phyloP scores from a whole-genome alignment of 129 eudicot species.

The Scalesia atractyloides region DNA sequence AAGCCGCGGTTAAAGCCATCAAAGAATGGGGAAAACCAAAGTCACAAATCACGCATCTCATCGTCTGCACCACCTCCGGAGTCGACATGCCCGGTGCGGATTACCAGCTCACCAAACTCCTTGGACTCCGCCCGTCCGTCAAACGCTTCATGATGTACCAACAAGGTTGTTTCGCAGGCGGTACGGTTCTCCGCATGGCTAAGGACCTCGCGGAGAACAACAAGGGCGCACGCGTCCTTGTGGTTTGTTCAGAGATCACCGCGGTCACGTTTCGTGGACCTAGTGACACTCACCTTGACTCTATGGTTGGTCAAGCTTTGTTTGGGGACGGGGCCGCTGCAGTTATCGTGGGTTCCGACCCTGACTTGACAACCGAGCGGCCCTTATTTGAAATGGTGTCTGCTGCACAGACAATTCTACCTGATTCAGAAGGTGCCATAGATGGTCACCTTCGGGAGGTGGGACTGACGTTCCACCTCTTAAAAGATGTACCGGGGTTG shows the following conservation, averaged over 20 bases:
- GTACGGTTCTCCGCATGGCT: slow-evolving; percentile 63
- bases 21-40: slow-evolving; percentile 52
- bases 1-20: slow-evolving; percentile 63
- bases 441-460: slow-evolving; percentile 42
- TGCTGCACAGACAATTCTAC: slow-evolving; percentile 37
- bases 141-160: slow-evolving; percentile 55
- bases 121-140: slow-evolving; percentile 67
- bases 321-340: slow-evolving; percentile 57
- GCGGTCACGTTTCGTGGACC: slow-evolving; percentile 76
- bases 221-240: slow-evolving; percentile 59
- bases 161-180: slow-evolving; percentile 43
- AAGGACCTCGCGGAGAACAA: slow-evolving; percentile 74
- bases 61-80: slow-evolving; percentile 72
- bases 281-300: slow-evolving; percentile 55
- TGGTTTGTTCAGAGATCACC: slow-evolving; percentile 66
- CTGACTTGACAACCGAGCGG: slow-evolving; percentile 32
- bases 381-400: slow-evolving; percentile 41
- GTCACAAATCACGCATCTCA: slow-evolving; percentile 63
- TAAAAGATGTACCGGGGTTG: slow-evolving; percentile 52
- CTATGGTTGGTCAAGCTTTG: slow-evolving; percentile 63
- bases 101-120: slow-evolving; percentile 71
- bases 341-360: slow-evolving; percentile 40
- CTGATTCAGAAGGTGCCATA: slow-evolving; percentile 37
- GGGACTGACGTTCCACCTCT: slow-evolving; percentile 42
- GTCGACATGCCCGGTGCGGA: slow-evolving; percentile 84